phyloP scores from a whole-genome alignment of 2,329 filamentous ascomycete species.

The Xylaria sp. region DNA sequence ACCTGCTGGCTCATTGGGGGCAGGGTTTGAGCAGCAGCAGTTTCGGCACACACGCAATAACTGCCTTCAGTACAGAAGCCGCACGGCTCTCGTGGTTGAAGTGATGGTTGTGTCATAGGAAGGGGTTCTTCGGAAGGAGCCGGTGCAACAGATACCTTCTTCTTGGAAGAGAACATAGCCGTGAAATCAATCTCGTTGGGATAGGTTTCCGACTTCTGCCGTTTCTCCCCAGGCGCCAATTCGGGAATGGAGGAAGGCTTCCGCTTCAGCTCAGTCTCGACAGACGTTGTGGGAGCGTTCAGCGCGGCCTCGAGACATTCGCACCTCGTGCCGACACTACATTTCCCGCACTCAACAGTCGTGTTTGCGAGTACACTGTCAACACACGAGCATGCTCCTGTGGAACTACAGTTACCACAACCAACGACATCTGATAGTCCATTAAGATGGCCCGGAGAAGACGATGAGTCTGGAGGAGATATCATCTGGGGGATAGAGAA shows the following conservation, averaged over 20 bases:
- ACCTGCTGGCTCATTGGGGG: constrained; percentile 54
- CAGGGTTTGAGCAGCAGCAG: constrained; percentile 46
- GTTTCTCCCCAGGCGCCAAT: constrained; percentile 57
- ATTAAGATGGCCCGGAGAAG: constrained; percentile 40
- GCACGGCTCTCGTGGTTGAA: constrained; percentile 69
- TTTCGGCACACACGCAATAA: constrained; percentile 80
- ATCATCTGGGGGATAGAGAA: constrained; percentile 65
- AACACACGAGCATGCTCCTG: constrained; percentile 62
- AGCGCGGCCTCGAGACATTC: constrained; percentile 61
- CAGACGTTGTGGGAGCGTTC: constrained; percentile 41
- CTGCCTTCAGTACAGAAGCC: constrained; percentile 85
- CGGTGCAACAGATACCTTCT: constrained; percentile 45
- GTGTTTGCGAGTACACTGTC: constrained; percentile 63
- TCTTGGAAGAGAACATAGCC: constrained; percentile 60
- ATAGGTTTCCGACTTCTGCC: constrained; percentile 55
- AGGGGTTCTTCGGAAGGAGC: constrained; percentile 41
- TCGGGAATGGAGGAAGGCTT: constrained; percentile 53
- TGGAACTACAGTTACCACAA: constrained; percentile 62
- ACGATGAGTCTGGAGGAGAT: constrained; percentile 54
- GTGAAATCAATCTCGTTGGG: constrained; percentile 78
- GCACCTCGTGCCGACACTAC: constrained; percentile 66
- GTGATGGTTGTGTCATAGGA: constrained; percentile 19
- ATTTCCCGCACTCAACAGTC: constrained; percentile 67
- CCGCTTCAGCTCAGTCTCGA: constrained; percentile 55
- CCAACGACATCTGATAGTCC: constrained; percentile 45